phyloP scores from a whole-genome alignment of 768 basidiomycete genomes.

The Phylloporus rhodoxanthus region DNA sequence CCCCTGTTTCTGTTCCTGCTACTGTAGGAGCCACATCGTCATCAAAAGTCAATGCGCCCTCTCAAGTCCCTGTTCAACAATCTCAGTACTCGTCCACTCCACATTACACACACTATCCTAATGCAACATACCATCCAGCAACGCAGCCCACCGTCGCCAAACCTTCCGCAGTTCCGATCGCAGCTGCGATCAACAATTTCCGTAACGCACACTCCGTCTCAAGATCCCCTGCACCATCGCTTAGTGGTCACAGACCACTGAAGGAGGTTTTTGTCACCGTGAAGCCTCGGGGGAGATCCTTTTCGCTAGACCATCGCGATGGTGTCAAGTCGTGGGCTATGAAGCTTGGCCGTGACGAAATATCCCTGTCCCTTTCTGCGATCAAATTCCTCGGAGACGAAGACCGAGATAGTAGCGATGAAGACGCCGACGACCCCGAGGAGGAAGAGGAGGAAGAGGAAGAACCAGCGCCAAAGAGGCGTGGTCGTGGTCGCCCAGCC shows the following conservation, averaged over 20 bases:
- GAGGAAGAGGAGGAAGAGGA: constrained; percentile 35
- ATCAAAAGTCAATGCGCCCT: constrained; percentile 18
- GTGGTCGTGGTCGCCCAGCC: constrained; percentile 35
- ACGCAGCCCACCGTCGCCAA: constrained; percentile 23
- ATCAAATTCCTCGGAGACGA: constrained; percentile 51
- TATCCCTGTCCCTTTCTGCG: constrained; percentile 46
- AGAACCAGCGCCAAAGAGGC: constrained; percentile 35
- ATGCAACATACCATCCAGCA: constrained; percentile 42
- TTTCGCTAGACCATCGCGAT: constrained; percentile 58
- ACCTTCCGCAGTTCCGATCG: constrained; percentile 5
- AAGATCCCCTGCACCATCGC: constrained; percentile 27
- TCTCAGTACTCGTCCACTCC: constrained; percentile 32
- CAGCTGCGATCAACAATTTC: constrained; percentile 10
- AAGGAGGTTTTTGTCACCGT: constrained; percentile 48
- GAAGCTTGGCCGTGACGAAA: constrained; percentile 53
- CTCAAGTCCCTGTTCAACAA: constrained; percentile 31
- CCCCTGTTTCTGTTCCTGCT: constrained; percentile 14
- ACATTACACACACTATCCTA: constrained; percentile 48
- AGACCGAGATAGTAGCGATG: constrained; percentile 54
- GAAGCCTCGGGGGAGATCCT: constrained; percentile 52
- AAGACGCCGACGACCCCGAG: constrained; percentile 48
- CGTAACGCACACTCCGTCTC: constrained; percentile 28
- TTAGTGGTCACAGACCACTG: constrained; percentile 40
- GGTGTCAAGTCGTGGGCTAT: constrained; percentile 74
- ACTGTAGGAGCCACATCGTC: constrained; percentile 4